phyloP scores from a whole-genome alignment of 805 yeast genomes.

The Tetrapisispora pingtungensis region DNA sequence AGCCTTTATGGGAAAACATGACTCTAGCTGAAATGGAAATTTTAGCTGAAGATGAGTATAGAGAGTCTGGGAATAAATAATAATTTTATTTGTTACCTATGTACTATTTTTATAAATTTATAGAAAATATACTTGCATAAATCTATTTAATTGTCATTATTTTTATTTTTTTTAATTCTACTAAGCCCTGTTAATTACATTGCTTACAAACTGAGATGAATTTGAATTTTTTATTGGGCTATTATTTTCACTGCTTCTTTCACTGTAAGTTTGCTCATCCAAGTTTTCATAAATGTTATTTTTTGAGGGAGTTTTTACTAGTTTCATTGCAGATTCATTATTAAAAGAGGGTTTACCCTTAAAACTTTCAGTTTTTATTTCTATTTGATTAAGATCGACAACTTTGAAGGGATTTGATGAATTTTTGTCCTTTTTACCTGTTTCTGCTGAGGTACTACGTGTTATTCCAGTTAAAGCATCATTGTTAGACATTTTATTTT shows the following conservation, averaged over 20 bases:
- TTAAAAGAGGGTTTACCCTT: not conserved
- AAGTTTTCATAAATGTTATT: conserved; percentile 6
- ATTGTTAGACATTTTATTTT: not conserved
- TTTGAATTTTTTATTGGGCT: conserved; percentile 10
- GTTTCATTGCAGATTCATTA: not conserved
- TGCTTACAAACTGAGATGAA: conserved; percentile 21
- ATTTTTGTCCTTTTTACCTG: not conserved
- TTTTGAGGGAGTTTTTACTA: not conserved
- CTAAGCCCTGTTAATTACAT: conserved; percentile 10
- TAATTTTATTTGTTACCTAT: too few relatives aligned
- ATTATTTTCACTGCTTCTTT: conserved; percentile 20
- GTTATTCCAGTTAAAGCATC: not conserved
- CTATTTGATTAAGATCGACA: conserved; percentile 22
- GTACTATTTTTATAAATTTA: not conserved
- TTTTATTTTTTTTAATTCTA: not conserved
- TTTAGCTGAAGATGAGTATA: conserved; percentile 42
- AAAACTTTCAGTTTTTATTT: conserved; percentile 8
- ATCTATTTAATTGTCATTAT: not conserved
- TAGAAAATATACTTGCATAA: not conserved
- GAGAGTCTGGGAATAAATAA: not conserved
- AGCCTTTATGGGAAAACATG: conserved; percentile 35
- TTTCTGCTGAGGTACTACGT: not conserved
- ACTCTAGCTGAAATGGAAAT: conserved; percentile 48
- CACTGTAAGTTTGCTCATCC: conserved; percentile 27
- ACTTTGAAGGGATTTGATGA: conserved; percentile 16